These are phyloP conservation scores for Mycena citricolor DNA, from an alignment of 1,284 basidiomycete species.

Conservation along the genomic window DNA sequence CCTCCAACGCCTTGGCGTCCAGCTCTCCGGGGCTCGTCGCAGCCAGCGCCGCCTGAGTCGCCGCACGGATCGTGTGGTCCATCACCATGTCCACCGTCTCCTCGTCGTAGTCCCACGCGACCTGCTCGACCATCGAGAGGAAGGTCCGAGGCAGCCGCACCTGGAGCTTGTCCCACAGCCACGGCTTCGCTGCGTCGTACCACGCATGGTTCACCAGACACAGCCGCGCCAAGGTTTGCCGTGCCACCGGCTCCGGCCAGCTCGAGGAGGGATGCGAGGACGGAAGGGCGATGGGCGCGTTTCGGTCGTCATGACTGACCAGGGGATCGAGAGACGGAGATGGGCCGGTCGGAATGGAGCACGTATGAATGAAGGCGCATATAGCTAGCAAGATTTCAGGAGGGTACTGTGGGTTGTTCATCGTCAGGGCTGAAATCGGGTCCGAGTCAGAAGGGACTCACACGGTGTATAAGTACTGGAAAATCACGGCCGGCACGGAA, in stretches of 20 bases:
- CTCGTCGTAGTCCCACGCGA: slow-evolving; percentile 70
- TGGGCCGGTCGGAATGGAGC: slow-evolving; percentile 54
- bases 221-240: slow-evolving; percentile 63
- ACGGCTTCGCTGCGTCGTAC: slow-evolving; percentile 76
- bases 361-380: slow-evolving; percentile 65
- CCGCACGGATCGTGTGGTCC: slow-evolving; percentile 60
- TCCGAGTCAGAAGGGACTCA: neutral
- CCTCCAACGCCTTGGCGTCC: slow-evolving; percentile 53
- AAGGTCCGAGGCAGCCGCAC: slow-evolving; percentile 76
- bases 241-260: slow-evolving; percentile 64
- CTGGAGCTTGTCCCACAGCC: slow-evolving; percentile 78
- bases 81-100: slow-evolving; percentile 64
- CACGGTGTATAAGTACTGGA: no score
- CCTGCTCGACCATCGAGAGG: slow-evolving; percentile 75
- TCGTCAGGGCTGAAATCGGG: no score
- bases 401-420: slow-evolving; percentile 43
- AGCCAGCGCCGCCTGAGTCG: slow-evolving; percentile 51
- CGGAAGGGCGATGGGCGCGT: slow-evolving; percentile 60
- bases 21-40: slow-evolving; percentile 36
- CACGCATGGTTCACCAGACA: slow-evolving; percentile 73
- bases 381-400: slow-evolving; percentile 67
- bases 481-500: slow-evolving; percentile 14
- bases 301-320: slow-evolving; percentile 45
- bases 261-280: slow-evolving; percentile 66
- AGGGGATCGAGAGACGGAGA: slow-evolving; percentile 69